phyloP scores from a whole-genome alignment of 257 asterid genomes.

The Linaria vulgaris region DNA sequence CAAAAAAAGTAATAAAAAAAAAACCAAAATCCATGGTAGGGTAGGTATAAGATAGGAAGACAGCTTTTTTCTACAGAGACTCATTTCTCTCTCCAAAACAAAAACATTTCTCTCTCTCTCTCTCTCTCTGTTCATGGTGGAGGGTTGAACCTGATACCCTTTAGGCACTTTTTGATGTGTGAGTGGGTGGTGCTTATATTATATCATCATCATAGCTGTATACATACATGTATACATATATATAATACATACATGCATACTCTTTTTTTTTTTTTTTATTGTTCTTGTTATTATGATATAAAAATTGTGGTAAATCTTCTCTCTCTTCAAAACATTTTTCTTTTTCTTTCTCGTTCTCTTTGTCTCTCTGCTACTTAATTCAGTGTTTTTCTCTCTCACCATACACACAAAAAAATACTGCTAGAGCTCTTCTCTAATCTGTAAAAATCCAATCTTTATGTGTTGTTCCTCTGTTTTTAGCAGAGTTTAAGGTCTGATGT shows the following conservation, averaged over 20 bases:
- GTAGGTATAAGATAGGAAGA: slow-evolving; percentile 55
- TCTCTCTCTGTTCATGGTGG: slow-evolving; percentile 41
- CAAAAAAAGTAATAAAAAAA: slow-evolving; percentile 2
- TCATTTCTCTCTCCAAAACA: slow-evolving; percentile 23
- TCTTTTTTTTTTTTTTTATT: slow-evolving; percentile 13
- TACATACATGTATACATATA: slow-evolving; percentile 5
- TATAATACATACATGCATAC: slow-evolving; percentile 2
- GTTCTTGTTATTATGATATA: too few relatives aligned
- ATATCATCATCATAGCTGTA: slow-evolving; percentile 11
- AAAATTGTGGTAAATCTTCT: too few relatives aligned
- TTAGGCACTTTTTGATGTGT: slow-evolving; percentile 47
- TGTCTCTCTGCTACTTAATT: slow-evolving; percentile 18
- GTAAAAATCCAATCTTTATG: slow-evolving; percentile 13
- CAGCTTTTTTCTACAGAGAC: slow-evolving; percentile 38
- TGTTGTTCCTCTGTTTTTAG: background rate
- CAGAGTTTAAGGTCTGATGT: background rate
- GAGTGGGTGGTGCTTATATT: slow-evolving; percentile 71
- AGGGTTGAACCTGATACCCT: slow-evolving; percentile 73
- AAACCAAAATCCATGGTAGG: slow-evolving; percentile 28
- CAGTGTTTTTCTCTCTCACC: slow-evolving; percentile 6
- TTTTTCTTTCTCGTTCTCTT: slow-evolving; percentile 17
- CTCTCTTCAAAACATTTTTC: slow-evolving; percentile 9
- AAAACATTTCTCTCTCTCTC: too few relatives aligned
- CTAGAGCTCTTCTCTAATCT: background rate
- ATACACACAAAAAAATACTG: background rate